Evolutionary conservation across 495 filamentous ascomycete genomes (phyloP), one percentile per base, ranked within the genome.

Genomic region (Aspergillus ellipticus): DNA sequence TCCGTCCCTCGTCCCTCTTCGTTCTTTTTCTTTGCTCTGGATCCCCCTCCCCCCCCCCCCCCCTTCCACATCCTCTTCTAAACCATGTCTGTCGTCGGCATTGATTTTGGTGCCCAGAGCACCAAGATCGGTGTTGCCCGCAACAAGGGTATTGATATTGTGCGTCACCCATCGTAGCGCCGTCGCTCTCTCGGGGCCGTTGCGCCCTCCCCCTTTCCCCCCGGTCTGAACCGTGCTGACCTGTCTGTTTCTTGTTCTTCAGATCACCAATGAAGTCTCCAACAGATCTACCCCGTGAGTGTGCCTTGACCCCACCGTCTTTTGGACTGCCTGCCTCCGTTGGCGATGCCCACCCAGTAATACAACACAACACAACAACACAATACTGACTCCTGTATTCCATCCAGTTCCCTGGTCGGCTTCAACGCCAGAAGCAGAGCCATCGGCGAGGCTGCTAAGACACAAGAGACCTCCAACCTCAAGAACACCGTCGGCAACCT

Each of bases 191-290:
- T 26, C 6, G 22, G 21, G 22, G n/a, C n/a, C n/a, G n/a, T n/a
- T n/a, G n/a, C n/a, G n/a, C n/a, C n/a, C 2, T 49, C 41, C 24
- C 7, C 24, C 24, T 10, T 35, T 2, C 42, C 43, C 17, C 10
- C 22, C 2, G 9, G 16, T 17, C 21, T 9, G 24, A 2, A n/a
- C 39, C 20, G 15, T 42, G 57, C 70, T 74, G 43, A 74, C 64
- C 21, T 33, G 17, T 58, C 9, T 50, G 33, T 49, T 51, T 16
- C 4, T 16, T 51, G 64, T 93, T 7, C 3, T 47, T 54, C 66
- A 96, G 90, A 97, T 98, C 70, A 89, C 92, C 75, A 98, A 98
- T 79, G 94, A 99, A 75, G 94, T 97, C 64, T 99, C 94, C 55
- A 97, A 99, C 80, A 88, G 94, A 75, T 88, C 90, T 51, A 99